A percentile compares a stretch with the other conserved stretches of the same genome.
Conservation (phyloP, 2,329 filamentous ascomycete genomes). For the Pyricularia sp. region DNA sequence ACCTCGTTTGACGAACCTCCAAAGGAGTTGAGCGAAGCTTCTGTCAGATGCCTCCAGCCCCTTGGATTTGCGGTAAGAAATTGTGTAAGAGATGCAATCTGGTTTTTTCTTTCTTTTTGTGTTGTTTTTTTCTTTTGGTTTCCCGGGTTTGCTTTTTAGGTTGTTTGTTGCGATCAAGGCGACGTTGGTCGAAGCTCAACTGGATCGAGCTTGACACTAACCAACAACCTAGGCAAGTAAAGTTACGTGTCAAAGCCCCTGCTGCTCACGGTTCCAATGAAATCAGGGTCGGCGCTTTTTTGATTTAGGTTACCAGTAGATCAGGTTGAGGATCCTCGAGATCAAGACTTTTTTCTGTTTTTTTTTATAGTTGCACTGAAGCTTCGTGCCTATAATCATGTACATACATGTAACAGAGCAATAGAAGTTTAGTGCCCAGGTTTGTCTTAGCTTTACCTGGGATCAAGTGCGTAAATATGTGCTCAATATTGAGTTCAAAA, state of each 20-base stretch:
- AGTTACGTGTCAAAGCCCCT: not conserved
- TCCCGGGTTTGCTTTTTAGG: not conserved
- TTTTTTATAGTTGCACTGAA: not conserved
- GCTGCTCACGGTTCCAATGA: not conserved
- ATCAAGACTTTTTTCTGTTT: not conserved
- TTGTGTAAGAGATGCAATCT: not conserved
- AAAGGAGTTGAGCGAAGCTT: not conserved
- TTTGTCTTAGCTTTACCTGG: not conserved
- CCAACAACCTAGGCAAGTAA: not conserved
- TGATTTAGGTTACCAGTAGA: not conserved
- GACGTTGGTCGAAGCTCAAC: not conserved
- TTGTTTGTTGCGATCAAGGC: not conserved
- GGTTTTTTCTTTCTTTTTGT: not conserved
- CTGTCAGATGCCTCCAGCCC: not conserved
- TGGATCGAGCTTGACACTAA: not conserved
- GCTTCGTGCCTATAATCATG: not conserved
- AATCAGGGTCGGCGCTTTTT: not conserved
- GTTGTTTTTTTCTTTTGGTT: not conserved
- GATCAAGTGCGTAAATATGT: not conserved
- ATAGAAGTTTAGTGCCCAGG: too few relatives aligned
- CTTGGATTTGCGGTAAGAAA: too few relatives aligned
- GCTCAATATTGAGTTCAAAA: not conserved
- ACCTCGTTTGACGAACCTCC: not conserved
- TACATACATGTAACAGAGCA: too few relatives aligned
- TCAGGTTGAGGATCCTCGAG: not conserved